These are phyloP conservation scores for Francoa sonchifolia DNA, from an alignment of 441 rosid species.

Conservation along the genomic window DNA sequence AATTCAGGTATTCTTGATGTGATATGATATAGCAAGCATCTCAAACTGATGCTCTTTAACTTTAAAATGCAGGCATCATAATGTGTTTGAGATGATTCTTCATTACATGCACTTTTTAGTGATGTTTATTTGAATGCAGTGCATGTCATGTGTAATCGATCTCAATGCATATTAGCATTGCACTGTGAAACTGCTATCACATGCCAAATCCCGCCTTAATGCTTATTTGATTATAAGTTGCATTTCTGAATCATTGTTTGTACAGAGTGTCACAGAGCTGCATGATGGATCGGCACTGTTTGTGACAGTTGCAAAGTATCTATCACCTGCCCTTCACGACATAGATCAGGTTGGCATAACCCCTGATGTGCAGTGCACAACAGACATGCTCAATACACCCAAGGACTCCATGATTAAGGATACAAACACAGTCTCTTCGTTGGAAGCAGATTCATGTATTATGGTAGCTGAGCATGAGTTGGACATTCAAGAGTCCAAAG, in stretches of 20 bases:
- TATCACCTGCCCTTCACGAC: constrained; percentile 31
- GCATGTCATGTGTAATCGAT: too few relatives aligned
- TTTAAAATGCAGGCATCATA: not conserved
- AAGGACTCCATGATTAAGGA: constrained; percentile 28
- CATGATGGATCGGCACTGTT: constrained; percentile 82
- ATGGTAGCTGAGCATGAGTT: constrained; percentile 84
- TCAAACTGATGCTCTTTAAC: not conserved
- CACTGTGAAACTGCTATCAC: too few relatives aligned
- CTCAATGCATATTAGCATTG: too few relatives aligned
- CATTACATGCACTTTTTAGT: not conserved
- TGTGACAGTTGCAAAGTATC: constrained; percentile 77
- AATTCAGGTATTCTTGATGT: constrained; percentile 84
- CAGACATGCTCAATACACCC: constrained; percentile 25
- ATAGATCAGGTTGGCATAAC: constrained; percentile 35
- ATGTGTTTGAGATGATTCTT: not conserved
- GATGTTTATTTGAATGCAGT: too few relatives aligned
- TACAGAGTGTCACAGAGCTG: constrained; percentile 73
- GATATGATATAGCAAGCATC: too few relatives aligned
- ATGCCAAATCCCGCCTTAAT: too few relatives aligned
- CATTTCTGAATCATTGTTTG: not conserved
- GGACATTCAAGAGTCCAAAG: constrained; percentile 45
- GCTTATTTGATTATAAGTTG: too few relatives aligned
- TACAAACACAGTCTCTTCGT: constrained; percentile 34
- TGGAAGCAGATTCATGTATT: constrained; percentile 79
- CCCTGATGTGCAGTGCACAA: constrained; percentile 20